Base-by-base conservation (phyloP, 768 basidiomycete species). In the Boletus barrowsii region DNA sequence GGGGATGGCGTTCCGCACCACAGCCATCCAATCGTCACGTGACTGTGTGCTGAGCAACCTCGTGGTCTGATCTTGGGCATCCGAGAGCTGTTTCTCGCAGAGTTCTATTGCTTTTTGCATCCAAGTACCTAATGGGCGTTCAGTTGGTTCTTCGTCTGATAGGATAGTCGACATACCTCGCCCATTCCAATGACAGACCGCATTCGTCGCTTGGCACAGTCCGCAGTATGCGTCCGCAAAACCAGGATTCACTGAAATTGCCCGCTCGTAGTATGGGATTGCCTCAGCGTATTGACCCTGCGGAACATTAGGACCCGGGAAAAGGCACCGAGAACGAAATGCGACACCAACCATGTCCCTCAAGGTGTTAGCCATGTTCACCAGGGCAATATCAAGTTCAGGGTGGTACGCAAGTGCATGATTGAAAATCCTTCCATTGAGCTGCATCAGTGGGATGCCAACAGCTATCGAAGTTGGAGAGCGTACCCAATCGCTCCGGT, bases 201-300 rank as follows among this genome's bases (percentile, higher is more conserved):
- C 74, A 48, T 69, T 72, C 36, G 75, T 72, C 14, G 80, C 72
- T 49, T 75, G 76, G 43, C 66, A 73, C n/a, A 79, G 58, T 17
- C 79, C 79, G 55, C 78, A 79, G 14, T 78, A 68, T 1, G 78
- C 79, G 55, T 81, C 80, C 0, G 75, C 68, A 18, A 81, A 73
- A 15, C 71, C 58, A 7, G 78, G 74, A 56, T 79, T 78, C 14
- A 67, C 65, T 17, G 67, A 56, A 17, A 78, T 69, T 4, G 79
- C 79, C 11, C 76, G 71, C 14, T 72, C 66, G 49, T 80, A 81
- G 63, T 75, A 81, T 13, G 67, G 67, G 40, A 81, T 71, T 17
- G 76, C 74, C 37, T 81, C 77, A 48, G 73, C 64, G 29, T 72
- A 68, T 42, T 69, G 73, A 18, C 74, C 75, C 77, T 78, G 51